These are phyloP conservation scores for Jaenimonas drosophilae DNA, from an alignment of 208 protist genomes.

Conservation along the genomic window DNA sequence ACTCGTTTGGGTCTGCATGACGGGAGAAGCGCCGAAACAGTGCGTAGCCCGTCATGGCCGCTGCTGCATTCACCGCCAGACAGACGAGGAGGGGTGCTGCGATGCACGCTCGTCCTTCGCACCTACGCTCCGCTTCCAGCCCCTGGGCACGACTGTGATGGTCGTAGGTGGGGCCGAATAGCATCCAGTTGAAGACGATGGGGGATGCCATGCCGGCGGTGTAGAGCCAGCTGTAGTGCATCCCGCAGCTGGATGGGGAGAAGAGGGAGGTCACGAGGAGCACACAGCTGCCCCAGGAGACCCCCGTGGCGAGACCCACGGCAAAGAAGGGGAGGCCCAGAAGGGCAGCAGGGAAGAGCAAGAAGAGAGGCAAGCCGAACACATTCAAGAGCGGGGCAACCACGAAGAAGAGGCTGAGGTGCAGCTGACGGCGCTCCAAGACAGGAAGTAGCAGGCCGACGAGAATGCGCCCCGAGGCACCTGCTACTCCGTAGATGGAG, in stretches of 20 bases:
- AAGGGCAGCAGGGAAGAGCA: constrained; percentile 12
- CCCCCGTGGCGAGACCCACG: constrained; percentile 58
- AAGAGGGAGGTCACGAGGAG: constrained; percentile 66
- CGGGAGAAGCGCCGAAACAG: too few species aligned
- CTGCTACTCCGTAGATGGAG: constrained; percentile 68
- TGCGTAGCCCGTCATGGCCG: too few species aligned
- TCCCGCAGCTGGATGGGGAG: constrained; percentile 44
- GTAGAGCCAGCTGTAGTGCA: constrained; percentile 78
- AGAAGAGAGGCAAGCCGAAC: constrained; percentile 48
- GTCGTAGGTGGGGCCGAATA: constrained; percentile 71
- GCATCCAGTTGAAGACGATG: constrained; percentile 59
- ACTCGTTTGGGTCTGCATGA: background rate
- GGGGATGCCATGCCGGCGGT: constrained; percentile 76
- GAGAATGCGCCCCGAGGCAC: constrained; percentile 62
- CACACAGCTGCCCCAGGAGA: constrained; percentile 70
- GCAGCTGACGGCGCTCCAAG: constrained; percentile 21
- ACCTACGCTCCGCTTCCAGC: constrained; percentile 13
- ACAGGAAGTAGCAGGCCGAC: constrained; percentile 41
- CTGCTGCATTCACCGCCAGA: constrained; percentile 38
- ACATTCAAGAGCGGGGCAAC: constrained; percentile 55
- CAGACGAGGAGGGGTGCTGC: constrained; percentile 35
- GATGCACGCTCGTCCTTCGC: constrained; percentile 50
- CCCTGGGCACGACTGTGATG: constrained; percentile 37
- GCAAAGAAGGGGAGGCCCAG: constrained; percentile 67
- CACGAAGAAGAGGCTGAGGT: constrained; percentile 26